A percentile compares a stretch with the other conserved stretches of the same genome.
Conservation (phyloP, 75 land plant genomes). For the Picea sitchensis region DNA sequence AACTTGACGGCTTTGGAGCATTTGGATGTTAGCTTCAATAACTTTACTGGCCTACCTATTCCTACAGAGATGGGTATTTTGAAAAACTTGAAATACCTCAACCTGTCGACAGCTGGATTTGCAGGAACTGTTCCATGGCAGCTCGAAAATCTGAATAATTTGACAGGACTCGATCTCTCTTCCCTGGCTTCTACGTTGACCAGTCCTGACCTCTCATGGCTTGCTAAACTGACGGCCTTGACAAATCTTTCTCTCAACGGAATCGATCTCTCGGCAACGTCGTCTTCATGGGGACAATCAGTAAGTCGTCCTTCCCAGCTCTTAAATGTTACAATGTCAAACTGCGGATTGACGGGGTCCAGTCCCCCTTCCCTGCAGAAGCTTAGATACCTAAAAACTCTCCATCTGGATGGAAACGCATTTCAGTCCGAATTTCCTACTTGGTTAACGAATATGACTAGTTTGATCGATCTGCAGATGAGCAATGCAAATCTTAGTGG, state of each 20-base stretch:
- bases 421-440: not conserved
- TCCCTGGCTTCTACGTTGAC: not conserved
- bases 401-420: slow-evolving; percentile 11
- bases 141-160: slow-evolving; percentile 19
- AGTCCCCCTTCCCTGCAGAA: slow-evolving; percentile 12
- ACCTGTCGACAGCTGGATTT: slow-evolving; percentile 22
- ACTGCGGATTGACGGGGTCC: slow-evolving; percentile 10
- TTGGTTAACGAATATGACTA: not conserved
- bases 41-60: slow-evolving; percentile 11
- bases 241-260: not conserved
- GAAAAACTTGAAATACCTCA: slow-evolving; percentile 14
- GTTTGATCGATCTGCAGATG: not conserved
- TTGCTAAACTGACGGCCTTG: not conserved
- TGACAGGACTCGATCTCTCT: not conserved
- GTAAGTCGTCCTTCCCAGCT: not conserved
- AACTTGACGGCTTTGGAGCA: slow-evolving; percentile 16
- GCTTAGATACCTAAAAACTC: slow-evolving; percentile 7
- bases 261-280: not conserved
- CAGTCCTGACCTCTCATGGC: not conserved
- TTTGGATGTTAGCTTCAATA: slow-evolving; percentile 27
- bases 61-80: slow-evolving; percentile 22
- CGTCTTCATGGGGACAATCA: not conserved
- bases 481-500: not conserved
- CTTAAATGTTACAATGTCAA: not conserved
- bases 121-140: slow-evolving; percentile 14